These are phyloP conservation scores for Talaromyces sp. DNA, from an alignment of 2,329 filamentous ascomycete genomes.

Conservation along the genomic window DNA sequence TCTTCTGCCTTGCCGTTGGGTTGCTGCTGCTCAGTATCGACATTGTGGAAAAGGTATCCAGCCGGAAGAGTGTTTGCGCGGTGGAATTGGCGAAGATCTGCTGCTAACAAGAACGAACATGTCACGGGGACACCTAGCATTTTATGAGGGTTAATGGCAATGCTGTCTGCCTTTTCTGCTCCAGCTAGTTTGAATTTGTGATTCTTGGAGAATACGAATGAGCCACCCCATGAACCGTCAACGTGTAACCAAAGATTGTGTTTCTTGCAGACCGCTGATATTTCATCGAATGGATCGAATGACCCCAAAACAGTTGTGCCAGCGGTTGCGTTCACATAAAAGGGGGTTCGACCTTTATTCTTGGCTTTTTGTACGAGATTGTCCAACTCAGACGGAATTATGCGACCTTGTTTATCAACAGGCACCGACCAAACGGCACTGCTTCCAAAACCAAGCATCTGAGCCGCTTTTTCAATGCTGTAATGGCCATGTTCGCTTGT, in stretches of 20 bases:
- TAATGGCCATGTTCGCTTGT: slow-evolving; percentile 91
- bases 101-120: slow-evolving; percentile 80
- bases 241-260: slow-evolving; percentile 86
- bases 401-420: slow-evolving; percentile 67
- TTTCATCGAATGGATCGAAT: slow-evolving; percentile 72
- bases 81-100: slow-evolving; percentile 73
- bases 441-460: slow-evolving; percentile 79
- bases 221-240: slow-evolving; percentile 87
- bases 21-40: slow-evolving; percentile 32
- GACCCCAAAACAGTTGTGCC: slow-evolving; percentile 90
- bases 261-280: slow-evolving; percentile 65
- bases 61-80: slow-evolving; percentile 80
- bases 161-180: slow-evolving; percentile 67
- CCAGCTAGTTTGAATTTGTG: slow-evolving; percentile 65
- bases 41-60: slow-evolving; percentile 74
- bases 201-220: slow-evolving; percentile 68
- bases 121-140: slow-evolving; percentile 92
- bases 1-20: slow-evolving; percentile 18
- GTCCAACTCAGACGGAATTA: slow-evolving; percentile 64
- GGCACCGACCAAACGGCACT: slow-evolving; percentile 68
- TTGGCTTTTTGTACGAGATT: slow-evolving; percentile 59
- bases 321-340: slow-evolving; percentile 94
- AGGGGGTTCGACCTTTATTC: slow-evolving; percentile 68
- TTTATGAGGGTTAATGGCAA: slow-evolving; percentile 93
- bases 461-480: slow-evolving; percentile 89